These are phyloP conservation scores for Cylindrotheca fusiformis DNA, from an alignment of 108 stramenopile genomes.

Conservation along the genomic window DNA sequence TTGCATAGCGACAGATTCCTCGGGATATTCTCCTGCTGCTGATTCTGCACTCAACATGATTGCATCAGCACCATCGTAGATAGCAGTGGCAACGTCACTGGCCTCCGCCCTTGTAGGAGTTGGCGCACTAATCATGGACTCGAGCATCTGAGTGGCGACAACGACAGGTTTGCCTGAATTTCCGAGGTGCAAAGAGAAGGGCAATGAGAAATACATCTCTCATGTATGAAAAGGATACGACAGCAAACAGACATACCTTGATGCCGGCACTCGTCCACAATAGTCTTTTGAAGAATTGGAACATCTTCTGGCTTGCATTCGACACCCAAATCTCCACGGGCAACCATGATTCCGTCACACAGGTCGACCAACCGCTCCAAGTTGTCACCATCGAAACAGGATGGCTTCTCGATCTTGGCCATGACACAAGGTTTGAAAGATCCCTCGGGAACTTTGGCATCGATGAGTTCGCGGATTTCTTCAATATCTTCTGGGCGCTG, in stretches of 20 bases:
- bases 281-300: slow-evolving; percentile 92
- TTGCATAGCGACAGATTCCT: slow-evolving; percentile 93
- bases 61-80: slow-evolving; percentile 96
- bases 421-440: slow-evolving; percentile 77
- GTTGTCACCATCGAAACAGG: slow-evolving; percentile 72
- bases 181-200: neutral
- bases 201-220: no score
- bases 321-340: slow-evolving; percentile 96
- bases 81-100: slow-evolving; percentile 93
- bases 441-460: slow-evolving; percentile 58
- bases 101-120: slow-evolving; percentile 95
- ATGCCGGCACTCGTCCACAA: slow-evolving; percentile 88
- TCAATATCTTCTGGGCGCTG: slow-evolving; percentile 86
- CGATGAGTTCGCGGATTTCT: slow-evolving; percentile 79
- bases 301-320: slow-evolving; percentile 95
- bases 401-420: slow-evolving; percentile 98
- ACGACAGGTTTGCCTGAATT: slow-evolving; percentile 30
- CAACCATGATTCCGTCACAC: slow-evolving; percentile 97
- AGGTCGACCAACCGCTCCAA: slow-evolving; percentile 77
- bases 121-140: slow-evolving; percentile 89
- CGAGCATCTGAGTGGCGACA: slow-evolving; percentile 73
- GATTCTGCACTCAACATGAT: slow-evolving; percentile 95
- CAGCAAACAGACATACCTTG: slow-evolving; percentile 83
- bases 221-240: slow-evolving; percentile 87
- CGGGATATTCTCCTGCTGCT: slow-evolving; percentile 91